Base-by-base conservation (phyloP, 495 filamentous ascomycete genomes). In the Pseudoneurospora amorphoporcata region DNA sequence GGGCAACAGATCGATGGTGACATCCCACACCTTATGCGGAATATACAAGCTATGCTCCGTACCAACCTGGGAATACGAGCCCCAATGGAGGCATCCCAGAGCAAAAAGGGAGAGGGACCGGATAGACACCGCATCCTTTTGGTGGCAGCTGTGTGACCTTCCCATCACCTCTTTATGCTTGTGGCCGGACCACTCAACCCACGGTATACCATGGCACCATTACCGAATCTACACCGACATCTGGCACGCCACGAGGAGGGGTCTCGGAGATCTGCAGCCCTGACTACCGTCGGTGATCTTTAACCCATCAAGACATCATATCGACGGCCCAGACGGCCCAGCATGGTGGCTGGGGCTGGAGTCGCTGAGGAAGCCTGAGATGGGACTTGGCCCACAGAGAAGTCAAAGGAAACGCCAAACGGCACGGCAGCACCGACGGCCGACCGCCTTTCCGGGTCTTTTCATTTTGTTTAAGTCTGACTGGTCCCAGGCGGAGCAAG, bases 231-330 rank as follows among this genome's bases (percentile, higher is more conserved):
- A 72, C 72, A 72, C 72, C 71, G 73, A 69, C 69, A 70, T 70
- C 74, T 75, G 73, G 61, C 73, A 58, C 72, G 39, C 41, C 71
- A 75, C 68, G 43, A 53, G 42, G 65, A 70, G 70, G 53, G 53
- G 53, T 65, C 29, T 65, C 53, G 58, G 32, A 58, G 71, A 74
- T 75, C 72, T 73, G 68, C 76, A 74, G 38, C 53, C 53, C 68
- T 40, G 53, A 32, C 29, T 65, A 32, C 19, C 53, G 53, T 35
- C 53, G 53, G 12, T 29, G 53, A 65, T 65, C 53, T 29, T 65
- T 29, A 58, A 58, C 47, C n/a, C 19, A 58, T 58, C 19, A 29
- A 58, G 47, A 58, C 47, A 58, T 29, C 3, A 2, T 14, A 23
- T 53, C 19, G 45, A 23, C 19, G 19, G 45, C 45, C 19, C 47